Conservation (phyloP, 2,329 filamentous ascomycete species). For the Alternaria novae-zelandiae region DNA sequence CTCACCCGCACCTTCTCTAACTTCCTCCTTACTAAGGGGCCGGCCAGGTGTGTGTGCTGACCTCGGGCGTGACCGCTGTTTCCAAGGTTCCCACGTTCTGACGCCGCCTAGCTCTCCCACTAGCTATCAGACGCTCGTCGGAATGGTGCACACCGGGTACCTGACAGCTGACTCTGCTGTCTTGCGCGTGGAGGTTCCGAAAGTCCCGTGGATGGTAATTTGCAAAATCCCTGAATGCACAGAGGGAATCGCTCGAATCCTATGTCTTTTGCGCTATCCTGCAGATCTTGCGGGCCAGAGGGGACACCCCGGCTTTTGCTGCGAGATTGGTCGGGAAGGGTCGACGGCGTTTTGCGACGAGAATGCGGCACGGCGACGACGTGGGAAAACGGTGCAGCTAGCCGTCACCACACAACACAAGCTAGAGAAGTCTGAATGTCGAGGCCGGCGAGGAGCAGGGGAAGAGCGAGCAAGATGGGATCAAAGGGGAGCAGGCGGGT, state of each 20-base stretch:
- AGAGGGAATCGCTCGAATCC: not conserved
- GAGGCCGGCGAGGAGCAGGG: not conserved
- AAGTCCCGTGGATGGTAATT: slow-evolving; percentile 3
- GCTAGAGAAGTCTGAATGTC: not conserved
- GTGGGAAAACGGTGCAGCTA: slow-evolving; percentile 9
- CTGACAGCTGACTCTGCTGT: slow-evolving; percentile 15
- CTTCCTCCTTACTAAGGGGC: slow-evolving; percentile 3
- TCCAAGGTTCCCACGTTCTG: slow-evolving; percentile 21
- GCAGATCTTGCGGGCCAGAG: slow-evolving; percentile 20
- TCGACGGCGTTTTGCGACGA: slow-evolving; percentile 10
- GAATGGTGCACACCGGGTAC: slow-evolving; percentile 16
- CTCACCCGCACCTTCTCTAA: slow-evolving; percentile 18
- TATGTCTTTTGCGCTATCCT: slow-evolving; percentile 3
- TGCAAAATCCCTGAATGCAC: slow-evolving; percentile 1
- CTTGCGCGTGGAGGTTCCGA: not conserved
- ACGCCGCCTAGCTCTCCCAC: slow-evolving; percentile 16
- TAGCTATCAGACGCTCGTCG: slow-evolving; percentile 23
- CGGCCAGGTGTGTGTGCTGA: slow-evolving; percentile 17
- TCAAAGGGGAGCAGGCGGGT: not conserved
- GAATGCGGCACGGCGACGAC: slow-evolving; percentile 10
- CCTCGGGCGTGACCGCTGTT: slow-evolving; percentile 29
- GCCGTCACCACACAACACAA: slow-evolving; percentile 7
- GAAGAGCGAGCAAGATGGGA: not conserved
- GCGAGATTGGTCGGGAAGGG: slow-evolving; percentile 22
- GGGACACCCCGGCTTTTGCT: slow-evolving; percentile 12